Percentiles rank a stretch among this genome's conserved stretches.
Conservation (phyloP, 1,139 yeast genomes). For the Debaryomyces subglobosus region DNA sequence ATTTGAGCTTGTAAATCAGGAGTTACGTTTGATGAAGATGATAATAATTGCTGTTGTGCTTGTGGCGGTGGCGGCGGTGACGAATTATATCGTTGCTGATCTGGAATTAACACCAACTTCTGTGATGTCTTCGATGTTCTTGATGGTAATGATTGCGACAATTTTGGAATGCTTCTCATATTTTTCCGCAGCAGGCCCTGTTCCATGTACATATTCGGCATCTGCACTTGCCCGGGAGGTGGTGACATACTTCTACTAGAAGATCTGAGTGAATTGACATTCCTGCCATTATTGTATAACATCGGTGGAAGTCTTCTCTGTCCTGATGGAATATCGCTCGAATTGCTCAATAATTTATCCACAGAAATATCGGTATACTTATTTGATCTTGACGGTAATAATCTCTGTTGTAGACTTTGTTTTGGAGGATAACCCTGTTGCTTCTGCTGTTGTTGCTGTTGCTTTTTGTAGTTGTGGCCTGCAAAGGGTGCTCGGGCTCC, state of each 20-base stretch:
- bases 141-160: constrained; percentile 73
- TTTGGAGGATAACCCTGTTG: constrained; percentile 16
- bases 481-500: constrained; percentile 88
- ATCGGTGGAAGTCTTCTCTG: constrained; percentile 52
- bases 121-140: constrained; percentile 87
- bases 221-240: constrained; percentile 13
- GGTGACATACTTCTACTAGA: constrained; percentile 12
- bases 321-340: constrained; percentile 86
- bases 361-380: constrained; percentile 73
- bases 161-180: constrained; percentile 53
- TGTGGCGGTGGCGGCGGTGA: constrained; percentile 25
- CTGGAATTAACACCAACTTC: constrained; percentile 84
- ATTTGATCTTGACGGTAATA: constrained; percentile 34
- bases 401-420: constrained; percentile 25
- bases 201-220: constrained; percentile 1
- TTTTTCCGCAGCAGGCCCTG: constrained; percentile 24
- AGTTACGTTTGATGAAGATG: constrained; percentile 9
- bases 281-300: constrained; percentile 18
- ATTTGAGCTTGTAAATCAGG: constrained; percentile 37
- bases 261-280: constrained; percentile 1
- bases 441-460: constrained; percentile 33
- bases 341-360: constrained; percentile 68
- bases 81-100: constrained; percentile 38
- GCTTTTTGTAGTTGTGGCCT: constrained; percentile 51
- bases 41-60: constrained; percentile 10